These are phyloP conservation scores for Cetraspora pellucida DNA, from an alignment of 192 early-diverging fungal species.

Conservation along the genomic window DNA sequence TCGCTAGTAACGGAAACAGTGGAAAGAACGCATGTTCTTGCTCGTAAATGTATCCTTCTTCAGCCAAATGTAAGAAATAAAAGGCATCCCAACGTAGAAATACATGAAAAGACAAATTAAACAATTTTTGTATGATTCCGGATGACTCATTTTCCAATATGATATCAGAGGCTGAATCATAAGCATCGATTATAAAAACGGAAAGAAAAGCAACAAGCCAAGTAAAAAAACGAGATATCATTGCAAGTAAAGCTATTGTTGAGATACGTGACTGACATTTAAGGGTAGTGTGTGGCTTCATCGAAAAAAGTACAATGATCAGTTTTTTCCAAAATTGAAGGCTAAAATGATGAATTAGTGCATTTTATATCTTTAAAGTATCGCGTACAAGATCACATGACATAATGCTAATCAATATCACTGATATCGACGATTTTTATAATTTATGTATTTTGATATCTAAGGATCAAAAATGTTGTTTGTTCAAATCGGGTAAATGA, in stretches of 20 bases:
- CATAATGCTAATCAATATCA: too few relatives aligned
- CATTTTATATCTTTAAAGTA: too few relatives aligned
- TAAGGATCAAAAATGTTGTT: too few relatives aligned
- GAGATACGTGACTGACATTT: background rate
- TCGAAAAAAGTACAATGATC: too few relatives aligned
- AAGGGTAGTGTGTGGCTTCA: too few relatives aligned
- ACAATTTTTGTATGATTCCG: constrained; percentile 31
- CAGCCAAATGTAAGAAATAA: constrained; percentile 81
- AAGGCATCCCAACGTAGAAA: constrained; percentile 90
- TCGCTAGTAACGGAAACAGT: constrained; percentile 67
- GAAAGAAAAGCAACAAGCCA: constrained; percentile 52
- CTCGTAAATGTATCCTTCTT: constrained; percentile 80
- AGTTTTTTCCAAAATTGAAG: too few relatives aligned
- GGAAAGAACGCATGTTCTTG: constrained; percentile 92
- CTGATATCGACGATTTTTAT: too few relatives aligned
- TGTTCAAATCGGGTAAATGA: too few relatives aligned
- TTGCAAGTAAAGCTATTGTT: constrained; percentile 32
- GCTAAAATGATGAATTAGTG: too few relatives aligned
- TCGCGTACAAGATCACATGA: too few relatives aligned
- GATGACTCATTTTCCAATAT: constrained; percentile 31
- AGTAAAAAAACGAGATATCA: constrained; percentile 49
- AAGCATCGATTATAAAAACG: constrained; percentile 55
- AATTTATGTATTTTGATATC: too few relatives aligned
- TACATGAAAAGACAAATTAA: constrained; percentile 45
- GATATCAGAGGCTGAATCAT: constrained; percentile 59